Conservation (phyloP, 176 grass and related monocot genomes). For the Olyra latifolia region DNA sequence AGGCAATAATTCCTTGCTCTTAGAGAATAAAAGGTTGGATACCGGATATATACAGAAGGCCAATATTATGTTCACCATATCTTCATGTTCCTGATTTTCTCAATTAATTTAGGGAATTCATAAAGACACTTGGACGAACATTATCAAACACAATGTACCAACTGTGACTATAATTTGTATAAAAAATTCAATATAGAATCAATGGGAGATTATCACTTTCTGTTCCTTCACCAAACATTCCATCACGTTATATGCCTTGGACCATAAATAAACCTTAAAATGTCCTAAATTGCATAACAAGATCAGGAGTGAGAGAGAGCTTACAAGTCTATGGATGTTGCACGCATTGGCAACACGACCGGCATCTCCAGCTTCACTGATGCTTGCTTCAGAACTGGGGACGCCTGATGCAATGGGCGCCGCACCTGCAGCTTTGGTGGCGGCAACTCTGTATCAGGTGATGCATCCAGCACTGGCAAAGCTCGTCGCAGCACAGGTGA, state of each 20-base stretch:
- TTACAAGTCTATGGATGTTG: not conserved
- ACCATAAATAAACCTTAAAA: not conserved
- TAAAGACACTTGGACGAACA: not conserved
- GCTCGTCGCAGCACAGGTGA: not conserved
- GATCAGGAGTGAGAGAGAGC: not conserved
- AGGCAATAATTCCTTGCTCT: not conserved
- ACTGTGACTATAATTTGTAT: not conserved
- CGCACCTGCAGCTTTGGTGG: not conserved
- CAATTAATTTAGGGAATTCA: not conserved
- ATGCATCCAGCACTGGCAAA: not conserved
- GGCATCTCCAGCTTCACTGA: not conserved
- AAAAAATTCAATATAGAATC: not conserved
- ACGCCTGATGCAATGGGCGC: not conserved
- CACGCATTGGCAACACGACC: not conserved
- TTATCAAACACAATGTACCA: not conserved
- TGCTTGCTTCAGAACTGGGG: not conserved
- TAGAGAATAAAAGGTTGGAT: not conserved
- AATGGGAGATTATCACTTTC: not conserved
- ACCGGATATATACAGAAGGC: not conserved
- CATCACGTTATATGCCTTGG: not conserved
- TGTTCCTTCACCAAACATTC: not conserved
- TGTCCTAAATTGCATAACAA: not conserved
- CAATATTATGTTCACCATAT: not conserved
- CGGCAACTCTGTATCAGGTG: not conserved
- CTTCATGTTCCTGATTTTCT: not conserved